Conservation (phyloP, 2,329 filamentous ascomycete genomes). For the Westerdykella ornata region DNA sequence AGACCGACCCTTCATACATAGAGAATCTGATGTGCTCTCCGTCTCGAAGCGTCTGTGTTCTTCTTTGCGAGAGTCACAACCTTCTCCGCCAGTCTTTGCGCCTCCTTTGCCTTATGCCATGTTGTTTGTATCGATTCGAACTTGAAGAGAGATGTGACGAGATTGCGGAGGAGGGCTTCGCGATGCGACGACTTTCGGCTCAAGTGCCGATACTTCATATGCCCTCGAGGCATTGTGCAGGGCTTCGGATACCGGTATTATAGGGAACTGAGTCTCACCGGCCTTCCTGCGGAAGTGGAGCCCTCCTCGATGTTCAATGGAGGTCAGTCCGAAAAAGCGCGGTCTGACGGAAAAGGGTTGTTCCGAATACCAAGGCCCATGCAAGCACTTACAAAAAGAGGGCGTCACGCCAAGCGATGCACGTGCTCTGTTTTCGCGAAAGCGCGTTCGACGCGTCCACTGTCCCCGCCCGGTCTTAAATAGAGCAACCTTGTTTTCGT, state of each 20-base stretch:
- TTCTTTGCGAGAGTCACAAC: conserved; percentile 89
- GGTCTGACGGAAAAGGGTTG: conserved; percentile 14
- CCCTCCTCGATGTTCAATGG: conserved; percentile 4
- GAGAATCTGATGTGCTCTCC: conserved; percentile 71
- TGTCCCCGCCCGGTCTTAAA: conserved; percentile 13
- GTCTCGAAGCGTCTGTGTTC: conserved; percentile 74
- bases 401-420: conserved; percentile 12
- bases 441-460: conserved; percentile 19
- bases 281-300: not conserved
- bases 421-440: conserved; percentile 14
- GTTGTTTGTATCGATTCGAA: conserved; percentile 93
- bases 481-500: no score
- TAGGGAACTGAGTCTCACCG: conserved; percentile 5
- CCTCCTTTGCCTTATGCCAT: conserved; percentile 95
- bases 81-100: conserved; percentile 84
- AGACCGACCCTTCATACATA: conserved; percentile 56
- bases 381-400: conserved; percentile 9
- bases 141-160: conserved; percentile 89
- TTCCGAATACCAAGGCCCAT: conserved; percentile 4
- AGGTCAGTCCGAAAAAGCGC: conserved; percentile 19
- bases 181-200: conserved; percentile 80
- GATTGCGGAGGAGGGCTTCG: conserved; percentile 86
- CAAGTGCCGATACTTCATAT: conserved; percentile 82
- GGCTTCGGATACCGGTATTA: not conserved
- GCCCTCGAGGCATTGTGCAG: conserved; percentile 69